Conservation (phyloP, 768 basidiomycete species). For the Leucosporidium creatinivorum region DNA sequence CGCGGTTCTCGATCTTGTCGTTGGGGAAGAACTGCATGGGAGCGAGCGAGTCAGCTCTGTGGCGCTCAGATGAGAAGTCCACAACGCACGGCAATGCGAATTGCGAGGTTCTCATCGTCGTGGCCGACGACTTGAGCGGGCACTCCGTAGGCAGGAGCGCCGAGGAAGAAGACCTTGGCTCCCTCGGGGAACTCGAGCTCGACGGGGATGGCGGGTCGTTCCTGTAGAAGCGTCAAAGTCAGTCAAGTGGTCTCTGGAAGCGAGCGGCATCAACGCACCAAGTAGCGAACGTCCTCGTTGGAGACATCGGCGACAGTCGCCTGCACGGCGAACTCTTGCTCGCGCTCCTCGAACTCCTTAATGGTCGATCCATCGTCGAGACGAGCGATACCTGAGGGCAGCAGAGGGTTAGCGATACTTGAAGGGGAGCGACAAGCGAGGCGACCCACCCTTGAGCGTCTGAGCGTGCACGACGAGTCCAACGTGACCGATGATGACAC, state of each 20-base stretch:
- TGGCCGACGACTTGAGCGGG: conserved; percentile 81
- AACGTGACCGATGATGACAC: conserved; percentile 73
- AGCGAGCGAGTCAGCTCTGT: too few species aligned
- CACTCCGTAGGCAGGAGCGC: conserved; percentile 88
- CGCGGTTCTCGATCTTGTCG: conserved; percentile 68
- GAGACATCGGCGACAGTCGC: conserved; percentile 70
- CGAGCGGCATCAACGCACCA: too few species aligned
- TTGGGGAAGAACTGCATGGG: conserved; percentile 83
- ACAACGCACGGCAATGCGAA: conserved; percentile 69
- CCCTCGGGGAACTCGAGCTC: conserved; percentile 83
- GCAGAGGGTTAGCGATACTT: neutral
- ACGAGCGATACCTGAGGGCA: conserved; percentile 66
- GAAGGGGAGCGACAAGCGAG: conserved; percentile 4
- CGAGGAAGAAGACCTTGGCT: conserved; percentile 90
- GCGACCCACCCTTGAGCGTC: conserved; percentile 69
- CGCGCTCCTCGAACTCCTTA: conserved; percentile 92
- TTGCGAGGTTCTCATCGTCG: conserved; percentile 61
- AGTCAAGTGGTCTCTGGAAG: neutral
- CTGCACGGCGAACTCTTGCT: conserved; percentile 78
- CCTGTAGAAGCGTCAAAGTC: conserved; percentile 49
- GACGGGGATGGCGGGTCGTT: conserved; percentile 71
- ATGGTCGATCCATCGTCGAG: conserved; percentile 82
- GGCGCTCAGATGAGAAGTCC: too few species aligned
- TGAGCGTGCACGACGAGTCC: conserved; percentile 79
- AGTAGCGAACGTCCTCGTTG: conserved; percentile 71